Conservation (phyloP, 2,329 filamentous ascomycete species). For the Colletotrichum lentis region DNA sequence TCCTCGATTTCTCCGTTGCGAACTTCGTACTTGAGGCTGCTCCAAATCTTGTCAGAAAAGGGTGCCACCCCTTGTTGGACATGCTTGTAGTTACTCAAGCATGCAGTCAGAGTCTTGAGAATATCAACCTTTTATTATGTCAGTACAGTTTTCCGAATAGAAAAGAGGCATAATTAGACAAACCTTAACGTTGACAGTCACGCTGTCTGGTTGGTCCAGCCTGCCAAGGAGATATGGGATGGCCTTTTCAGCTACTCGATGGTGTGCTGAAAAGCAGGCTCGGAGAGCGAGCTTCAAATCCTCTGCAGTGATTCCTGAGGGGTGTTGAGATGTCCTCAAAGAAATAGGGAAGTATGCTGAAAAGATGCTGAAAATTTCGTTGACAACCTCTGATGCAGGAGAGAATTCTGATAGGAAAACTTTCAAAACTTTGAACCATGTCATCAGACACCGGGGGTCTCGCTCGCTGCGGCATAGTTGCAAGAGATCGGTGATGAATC, state of each 20-base stretch:
- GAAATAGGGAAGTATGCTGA: conserved; percentile 70
- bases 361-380: conserved; percentile 63
- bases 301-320: conserved; percentile 62
- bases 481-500: conserved; percentile 60
- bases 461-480: conserved; percentile 63
- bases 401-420: conserved; percentile 56
- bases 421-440: conserved; percentile 63
- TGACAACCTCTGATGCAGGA: conserved; percentile 55
- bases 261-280: conserved; percentile 61
- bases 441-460: conserved; percentile 64
- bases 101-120: conserved; percentile 63
- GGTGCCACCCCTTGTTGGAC: conserved; percentile 58
- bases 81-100: conserved; percentile 58
- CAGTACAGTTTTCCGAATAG: background rate
- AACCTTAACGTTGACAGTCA: conserved; percentile 67
- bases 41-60: conserved; percentile 62
- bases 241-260: conserved; percentile 55
- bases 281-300: conserved; percentile 63
- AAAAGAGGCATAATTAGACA: conserved; percentile 16
- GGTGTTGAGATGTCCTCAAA: conserved; percentile 59
- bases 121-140: conserved; percentile 57
- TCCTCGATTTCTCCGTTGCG: conserved; percentile 68
- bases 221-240: conserved; percentile 66
- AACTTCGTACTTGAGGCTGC: conserved; percentile 69
- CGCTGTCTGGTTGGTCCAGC: conserved; percentile 65